Base-by-base conservation (phyloP, 352 stramenopile genomes). In the Pythium aphanidermatum region DNA sequence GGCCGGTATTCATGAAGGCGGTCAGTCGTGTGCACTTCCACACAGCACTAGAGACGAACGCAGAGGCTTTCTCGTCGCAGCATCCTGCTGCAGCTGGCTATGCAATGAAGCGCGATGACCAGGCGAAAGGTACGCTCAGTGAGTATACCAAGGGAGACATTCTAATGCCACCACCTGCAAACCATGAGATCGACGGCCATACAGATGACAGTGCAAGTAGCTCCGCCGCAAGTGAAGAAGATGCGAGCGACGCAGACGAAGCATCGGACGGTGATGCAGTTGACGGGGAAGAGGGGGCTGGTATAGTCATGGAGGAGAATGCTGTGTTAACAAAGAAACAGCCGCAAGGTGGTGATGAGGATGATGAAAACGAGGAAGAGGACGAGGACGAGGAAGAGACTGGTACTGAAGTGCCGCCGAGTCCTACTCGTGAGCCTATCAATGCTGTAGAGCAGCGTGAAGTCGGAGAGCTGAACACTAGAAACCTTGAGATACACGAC, bases 181-280 rank as follows among this genome's bases (percentile, higher is more conserved):
- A 74, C 36, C 61, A 89, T 38, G 77, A 86, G 46, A 80, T 86
- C 26, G 76, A 90, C 42, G 80, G 74, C 7, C 73, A 88, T 54
- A 92, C 80, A 1, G 80, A 92, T 30, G 74, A 92, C 35, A 87
- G 77, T 31, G 77, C 74, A 2, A 86, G 65, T 38, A 73, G 59
- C 19, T 92, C 80, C 5, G 80, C 68, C 8, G 74, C 66, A 3
- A 86, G 74, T 38, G 70, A 52, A 0, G 68, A 87, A 1, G 67
- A 74, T 11, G 63, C 36, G 8, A 58, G 63, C 5, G 50, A 57
- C 2, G 57, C 64, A 12, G 65, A 57, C 6, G 36, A 42, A 4
- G 17, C 3, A 5, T 46, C 41, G 10, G 38, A 63, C 10, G 48
- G 48, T 13, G 31, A 32, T 8, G 58, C 58, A 0, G 47, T 34